A percentile compares a stretch with the other conserved stretches of the same genome.
Evolutionary conservation across 108 stramenopile genomes (phyloP).

Genomic region (Ochromonas danica): DNA sequence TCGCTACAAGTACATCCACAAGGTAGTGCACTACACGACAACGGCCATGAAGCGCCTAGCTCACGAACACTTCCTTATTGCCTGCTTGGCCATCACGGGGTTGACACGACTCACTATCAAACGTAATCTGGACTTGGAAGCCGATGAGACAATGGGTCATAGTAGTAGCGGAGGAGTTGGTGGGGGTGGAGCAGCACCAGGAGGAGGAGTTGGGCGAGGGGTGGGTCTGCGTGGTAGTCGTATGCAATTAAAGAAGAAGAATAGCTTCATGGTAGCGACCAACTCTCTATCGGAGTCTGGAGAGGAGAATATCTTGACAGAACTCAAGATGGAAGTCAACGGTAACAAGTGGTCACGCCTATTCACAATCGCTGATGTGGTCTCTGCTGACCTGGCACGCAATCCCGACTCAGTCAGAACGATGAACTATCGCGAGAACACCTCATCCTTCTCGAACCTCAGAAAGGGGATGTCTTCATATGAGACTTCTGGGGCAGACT

Average conservation of each 20-base stretch:
- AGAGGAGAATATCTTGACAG: constrained; percentile 11
- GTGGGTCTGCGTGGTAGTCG: too few species aligned
- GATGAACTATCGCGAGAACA: too few species aligned
- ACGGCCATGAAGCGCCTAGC: neutral
- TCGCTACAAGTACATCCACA: neutral
- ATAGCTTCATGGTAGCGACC: constrained; percentile 10
- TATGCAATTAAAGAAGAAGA: neutral
- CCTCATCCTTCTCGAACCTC: too few species aligned
- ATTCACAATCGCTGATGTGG: neutral
- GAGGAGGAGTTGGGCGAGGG: neutral
- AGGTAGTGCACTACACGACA: neutral
- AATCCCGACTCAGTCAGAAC: neutral
- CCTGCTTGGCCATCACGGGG: neutral
- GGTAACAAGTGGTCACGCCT: neutral
- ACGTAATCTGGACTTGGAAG: too few species aligned
- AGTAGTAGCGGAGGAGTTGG: neutral
- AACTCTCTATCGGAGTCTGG: neutral
- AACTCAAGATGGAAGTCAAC: constrained; percentile 1
- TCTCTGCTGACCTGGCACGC: neutral
- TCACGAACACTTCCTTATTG: neutral
- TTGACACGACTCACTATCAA: neutral
- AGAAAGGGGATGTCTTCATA: too few species aligned
- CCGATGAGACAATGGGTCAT: too few species aligned
- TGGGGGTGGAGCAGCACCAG: neutral
- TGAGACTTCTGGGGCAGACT: too few species aligned